A percentile compares a stretch with the other conserved stretches of the same genome.
These are phyloP conservation scores for Annulohypoxylon truncatum DNA, from an alignment of 2,329 filamentous ascomycete species.

Conservation along the genomic window DNA sequence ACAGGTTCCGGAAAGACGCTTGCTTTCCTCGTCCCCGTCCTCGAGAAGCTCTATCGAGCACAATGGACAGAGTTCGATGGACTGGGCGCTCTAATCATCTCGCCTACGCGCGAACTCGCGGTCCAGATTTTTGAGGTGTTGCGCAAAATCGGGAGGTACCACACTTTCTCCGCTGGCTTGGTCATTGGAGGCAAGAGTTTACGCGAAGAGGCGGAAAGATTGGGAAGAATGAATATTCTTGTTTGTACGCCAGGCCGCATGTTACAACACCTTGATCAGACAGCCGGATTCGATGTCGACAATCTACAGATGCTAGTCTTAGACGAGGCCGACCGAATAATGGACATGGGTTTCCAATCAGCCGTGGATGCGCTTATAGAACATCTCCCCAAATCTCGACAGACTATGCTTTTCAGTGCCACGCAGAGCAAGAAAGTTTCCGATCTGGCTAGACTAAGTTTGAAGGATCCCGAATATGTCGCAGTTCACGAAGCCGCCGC, in stretches of 20 bases:
- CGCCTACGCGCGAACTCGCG: slow-evolving; percentile 92
- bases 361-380: slow-evolving; percentile 93
- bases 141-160: slow-evolving; percentile 87
- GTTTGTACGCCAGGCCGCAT: slow-evolving; percentile 96
- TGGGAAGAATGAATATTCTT: slow-evolving; percentile 95
- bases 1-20: slow-evolving; percentile 96
- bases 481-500: slow-evolving; percentile 87
- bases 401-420: slow-evolving; percentile 95
- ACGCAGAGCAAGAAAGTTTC: slow-evolving; percentile 96
- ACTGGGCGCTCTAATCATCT: slow-evolving; percentile 90
- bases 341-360: slow-evolving; percentile 96
- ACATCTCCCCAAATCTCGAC: slow-evolving; percentile 84
- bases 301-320: slow-evolving; percentile 93
- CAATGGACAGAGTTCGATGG: slow-evolving; percentile 94
- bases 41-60: slow-evolving; percentile 90
- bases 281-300: slow-evolving; percentile 87
- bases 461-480: slow-evolving; percentile 93
- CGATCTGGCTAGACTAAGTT: slow-evolving; percentile 86
- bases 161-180: slow-evolving; percentile 90
- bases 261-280: slow-evolving; percentile 95
- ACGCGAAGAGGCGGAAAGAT: slow-evolving; percentile 84
- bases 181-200: slow-evolving; percentile 94
- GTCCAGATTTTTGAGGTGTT: slow-evolving; percentile 98
- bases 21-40: slow-evolving; percentile 88
- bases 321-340: slow-evolving; percentile 94